Evolutionary conservation across 805 yeast species (phyloP).

Genomic region (Teunomyces aglyptinius): DNA sequence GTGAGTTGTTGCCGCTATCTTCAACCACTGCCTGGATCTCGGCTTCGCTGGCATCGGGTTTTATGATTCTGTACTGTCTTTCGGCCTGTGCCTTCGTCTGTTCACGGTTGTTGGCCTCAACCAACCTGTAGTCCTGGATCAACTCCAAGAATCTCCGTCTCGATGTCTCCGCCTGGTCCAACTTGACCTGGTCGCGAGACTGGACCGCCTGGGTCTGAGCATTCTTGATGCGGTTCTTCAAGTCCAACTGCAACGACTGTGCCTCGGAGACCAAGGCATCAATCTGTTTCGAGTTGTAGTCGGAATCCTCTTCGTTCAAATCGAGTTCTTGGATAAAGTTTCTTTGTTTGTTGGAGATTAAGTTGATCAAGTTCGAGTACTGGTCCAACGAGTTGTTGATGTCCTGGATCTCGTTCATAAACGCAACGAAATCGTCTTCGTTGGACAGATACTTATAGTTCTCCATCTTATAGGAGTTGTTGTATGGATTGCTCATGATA

Average conservation of each 20-base stretch:
- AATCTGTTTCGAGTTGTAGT: conserved; percentile 67
- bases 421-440: conserved; percentile 43
- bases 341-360: conserved; percentile 41
- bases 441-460: conserved; percentile 24
- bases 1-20: conserved; percentile 68
- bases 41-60: conserved; percentile 78
- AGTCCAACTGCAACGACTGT: conserved; percentile 67
- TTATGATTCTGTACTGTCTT: conserved; percentile 87
- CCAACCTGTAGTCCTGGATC: conserved; percentile 81
- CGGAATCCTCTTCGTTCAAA: conserved; percentile 46
- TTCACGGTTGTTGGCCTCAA: conserved; percentile 84
- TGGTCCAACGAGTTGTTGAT: conserved; percentile 42
- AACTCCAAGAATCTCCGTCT: conserved; percentile 81
- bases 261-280: conserved; percentile 79
- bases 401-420: conserved; percentile 46
- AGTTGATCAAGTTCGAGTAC: conserved; percentile 36
- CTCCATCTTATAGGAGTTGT: conserved; percentile 26
- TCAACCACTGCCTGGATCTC: conserved; percentile 85
- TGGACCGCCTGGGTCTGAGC: conserved; percentile 68
- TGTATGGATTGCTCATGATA: conserved; percentile 38
- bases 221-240: conserved; percentile 73
- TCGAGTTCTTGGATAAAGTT: conserved; percentile 42
- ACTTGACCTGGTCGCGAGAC: conserved; percentile 66
- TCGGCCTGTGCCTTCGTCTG: conserved; percentile 84
- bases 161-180: conserved; percentile 85